Conservation (phyloP, 2,329 filamentous ascomycete species). For the Aureobasidium vineae region DNA sequence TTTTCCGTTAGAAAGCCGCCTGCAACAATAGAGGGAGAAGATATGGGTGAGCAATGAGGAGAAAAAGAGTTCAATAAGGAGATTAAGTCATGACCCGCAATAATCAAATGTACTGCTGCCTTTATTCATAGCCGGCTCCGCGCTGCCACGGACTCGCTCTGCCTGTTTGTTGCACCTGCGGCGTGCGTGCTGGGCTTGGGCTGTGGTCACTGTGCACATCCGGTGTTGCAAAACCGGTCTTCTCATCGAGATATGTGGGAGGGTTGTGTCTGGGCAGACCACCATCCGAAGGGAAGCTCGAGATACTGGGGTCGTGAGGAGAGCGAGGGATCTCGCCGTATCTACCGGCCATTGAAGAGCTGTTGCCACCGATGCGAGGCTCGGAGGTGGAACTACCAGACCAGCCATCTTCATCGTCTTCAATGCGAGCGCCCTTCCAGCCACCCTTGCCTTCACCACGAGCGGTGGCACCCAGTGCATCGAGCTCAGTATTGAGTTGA, state of each 20-base stretch:
- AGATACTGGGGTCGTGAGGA: slow-evolving; percentile 27
- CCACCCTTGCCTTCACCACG: slow-evolving; percentile 65
- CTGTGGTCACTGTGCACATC: slow-evolving; percentile 26
- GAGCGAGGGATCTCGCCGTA: slow-evolving; percentile 34
- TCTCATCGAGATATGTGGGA: slow-evolving; percentile 27
- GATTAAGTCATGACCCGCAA: slow-evolving; percentile 22
- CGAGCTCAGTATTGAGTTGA: slow-evolving; percentile 82
- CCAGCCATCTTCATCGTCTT: slow-evolving; percentile 70
- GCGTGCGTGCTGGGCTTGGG: slow-evolving; percentile 26
- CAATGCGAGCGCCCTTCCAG: slow-evolving; percentile 55
- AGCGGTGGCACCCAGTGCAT: slow-evolving; percentile 84
- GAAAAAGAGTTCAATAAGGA: slow-evolving; percentile 1
- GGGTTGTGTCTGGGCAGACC: slow-evolving; percentile 28
- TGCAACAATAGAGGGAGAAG: slow-evolving; percentile 5
- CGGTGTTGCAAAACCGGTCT: slow-evolving; percentile 20
- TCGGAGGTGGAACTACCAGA: slow-evolving; percentile 55
- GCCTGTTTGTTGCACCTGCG: slow-evolving; percentile 42
- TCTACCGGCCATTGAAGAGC: slow-evolving; percentile 37
- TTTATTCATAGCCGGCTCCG: slow-evolving; percentile 62
- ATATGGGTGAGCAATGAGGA: slow-evolving; percentile 1
- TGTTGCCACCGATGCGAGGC: slow-evolving; percentile 44
- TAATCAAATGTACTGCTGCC: slow-evolving; percentile 16
- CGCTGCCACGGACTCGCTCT: slow-evolving; percentile 64
- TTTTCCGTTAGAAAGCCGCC: neutral
- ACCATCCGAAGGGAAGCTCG: slow-evolving; percentile 27